Percentiles rank a stretch among this genome's conserved stretches.
These are phyloP conservation scores for Synchytrium microbalum DNA, from an alignment of 371 early-diverging fungal species.

Conservation along the genomic window DNA sequence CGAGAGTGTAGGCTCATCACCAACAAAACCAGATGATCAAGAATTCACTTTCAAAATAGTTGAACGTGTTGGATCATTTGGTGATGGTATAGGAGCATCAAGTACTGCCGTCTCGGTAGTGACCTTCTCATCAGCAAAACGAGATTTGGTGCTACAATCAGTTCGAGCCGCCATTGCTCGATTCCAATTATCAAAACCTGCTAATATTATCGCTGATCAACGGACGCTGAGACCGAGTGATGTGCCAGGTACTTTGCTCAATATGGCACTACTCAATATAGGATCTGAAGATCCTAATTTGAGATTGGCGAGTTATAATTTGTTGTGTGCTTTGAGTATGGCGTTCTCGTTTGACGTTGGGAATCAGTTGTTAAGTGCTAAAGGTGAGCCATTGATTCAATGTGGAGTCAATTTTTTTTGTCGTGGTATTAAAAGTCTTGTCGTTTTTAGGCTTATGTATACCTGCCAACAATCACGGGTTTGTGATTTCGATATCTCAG, in stretches of 20 bases:
- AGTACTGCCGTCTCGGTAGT: conserved; percentile 31
- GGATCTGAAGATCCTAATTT: conserved; percentile 75
- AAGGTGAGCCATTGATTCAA: conserved; percentile 31
- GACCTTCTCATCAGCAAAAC: conserved; percentile 65
- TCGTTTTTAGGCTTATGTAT: conserved; percentile 61
- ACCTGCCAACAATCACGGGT: conserved; percentile 78
- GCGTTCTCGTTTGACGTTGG: conserved; percentile 83
- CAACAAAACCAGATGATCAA: conserved; percentile 47
- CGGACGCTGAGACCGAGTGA: conserved; percentile 79
- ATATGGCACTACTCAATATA: conserved; percentile 83
- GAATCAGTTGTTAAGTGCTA: conserved; percentile 70
- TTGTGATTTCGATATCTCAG: conserved; percentile 72
- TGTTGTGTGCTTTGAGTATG: conserved; percentile 69
- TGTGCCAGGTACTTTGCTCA: conserved; percentile 84
- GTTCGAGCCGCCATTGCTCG: conserved; percentile 66
- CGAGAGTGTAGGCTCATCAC: conserved; percentile 55
- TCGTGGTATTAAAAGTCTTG: neutral
- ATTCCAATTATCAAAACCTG: conserved; percentile 58
- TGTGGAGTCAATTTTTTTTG: neutral
- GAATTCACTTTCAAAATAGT: conserved; percentile 74
- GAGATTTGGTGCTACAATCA: conserved; percentile 64
- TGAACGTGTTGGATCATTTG: conserved; percentile 24
- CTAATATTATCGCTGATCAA: conserved; percentile 45
- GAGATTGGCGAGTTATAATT: conserved; percentile 77
- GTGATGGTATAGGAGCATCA: conserved; percentile 7